Evolutionary conservation across 768 basidiomycete genomes (phyloP).

Genomic region (Termitomyces sp.): DNA sequence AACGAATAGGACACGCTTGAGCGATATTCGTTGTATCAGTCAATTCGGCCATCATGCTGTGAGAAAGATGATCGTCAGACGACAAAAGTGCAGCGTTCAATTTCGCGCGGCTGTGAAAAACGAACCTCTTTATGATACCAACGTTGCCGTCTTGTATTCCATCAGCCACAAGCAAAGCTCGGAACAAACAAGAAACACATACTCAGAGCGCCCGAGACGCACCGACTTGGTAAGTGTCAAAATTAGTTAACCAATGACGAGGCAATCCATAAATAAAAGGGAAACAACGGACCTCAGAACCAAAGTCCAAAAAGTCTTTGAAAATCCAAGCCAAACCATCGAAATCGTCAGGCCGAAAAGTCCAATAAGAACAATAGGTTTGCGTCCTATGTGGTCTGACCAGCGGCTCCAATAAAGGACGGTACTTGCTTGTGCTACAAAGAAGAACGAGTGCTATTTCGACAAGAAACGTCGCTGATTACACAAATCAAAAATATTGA

Average conservation of each 20-base stretch:
- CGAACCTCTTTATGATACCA: not conserved
- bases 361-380: constrained; percentile 68
- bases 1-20: constrained; percentile 27
- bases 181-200: not conserved
- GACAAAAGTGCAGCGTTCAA: not conserved
- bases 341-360: constrained; percentile 59
- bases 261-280: not conserved
- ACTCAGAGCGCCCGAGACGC: not conserved
- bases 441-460: constrained; percentile 24
- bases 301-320: not conserved
- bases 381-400: constrained; percentile 71
- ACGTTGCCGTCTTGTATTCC: not conserved
- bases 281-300: not conserved
- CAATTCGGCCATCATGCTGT: constrained; percentile 65
- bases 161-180: not conserved
- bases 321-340: constrained; percentile 62
- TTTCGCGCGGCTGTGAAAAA: not conserved
- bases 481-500: not conserved
- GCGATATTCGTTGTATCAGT: constrained; percentile 70
- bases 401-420: constrained; percentile 73
- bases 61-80: not conserved
- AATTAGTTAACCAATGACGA: not conserved
- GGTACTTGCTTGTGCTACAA: constrained; percentile 59
- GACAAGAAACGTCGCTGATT: not conserved
- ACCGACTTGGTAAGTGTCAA: not conserved